Evolutionary conservation across 2,329 filamentous ascomycete species (phyloP), one percentile per base, ranked within the genome.

Genomic region (Podosphaera aphanis): DNA sequence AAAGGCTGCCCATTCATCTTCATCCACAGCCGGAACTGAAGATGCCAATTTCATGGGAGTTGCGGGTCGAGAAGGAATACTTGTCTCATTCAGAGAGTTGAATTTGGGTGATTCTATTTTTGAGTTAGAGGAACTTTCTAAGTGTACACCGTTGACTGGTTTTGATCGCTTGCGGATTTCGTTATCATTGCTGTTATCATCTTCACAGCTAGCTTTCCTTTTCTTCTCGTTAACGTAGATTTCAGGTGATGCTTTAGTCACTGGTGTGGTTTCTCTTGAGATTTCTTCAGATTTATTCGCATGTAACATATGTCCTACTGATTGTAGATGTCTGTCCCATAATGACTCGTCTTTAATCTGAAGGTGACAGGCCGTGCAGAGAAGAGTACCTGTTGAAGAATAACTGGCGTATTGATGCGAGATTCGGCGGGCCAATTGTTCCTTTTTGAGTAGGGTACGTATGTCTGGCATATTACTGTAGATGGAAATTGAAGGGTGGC

Each of bases 1-100:
- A 57, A 93, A 92, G 7, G 83, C 82, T 1, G 82, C 79, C 81
- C 82, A 90, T 61, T 90, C 82, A 46, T 78, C 74, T 56, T 93
- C 83, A 57, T 86, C 75, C 7, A 83, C 63, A 36, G 64, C 62
- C 13, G 49, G 40, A 8, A 42, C 48, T 1, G 59, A 55, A 4
- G 52, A 57, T 33, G 65, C 63, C 5, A 60, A 57, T 46, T 56
- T 59, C 5, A 50, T 61, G 5, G 74, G 74, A 2, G 74, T 78
- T 2, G 74, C 73, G 2, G 74, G 74, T 33, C 74, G 64, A 1
- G 74, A 77, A 11, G 74, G 73, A 41, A 79, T 77, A 52, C 72
- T 67, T 33, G 78, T 66, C 59, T 77, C 73, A 43, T 62, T 46
- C 8, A 49, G 39, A 33, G 50, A 49, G 13, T 40, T 18, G 16